phyloP scores from a whole-genome alignment of 129 eudicot genomes.

The Helichrysum umbraculigerum region DNA sequence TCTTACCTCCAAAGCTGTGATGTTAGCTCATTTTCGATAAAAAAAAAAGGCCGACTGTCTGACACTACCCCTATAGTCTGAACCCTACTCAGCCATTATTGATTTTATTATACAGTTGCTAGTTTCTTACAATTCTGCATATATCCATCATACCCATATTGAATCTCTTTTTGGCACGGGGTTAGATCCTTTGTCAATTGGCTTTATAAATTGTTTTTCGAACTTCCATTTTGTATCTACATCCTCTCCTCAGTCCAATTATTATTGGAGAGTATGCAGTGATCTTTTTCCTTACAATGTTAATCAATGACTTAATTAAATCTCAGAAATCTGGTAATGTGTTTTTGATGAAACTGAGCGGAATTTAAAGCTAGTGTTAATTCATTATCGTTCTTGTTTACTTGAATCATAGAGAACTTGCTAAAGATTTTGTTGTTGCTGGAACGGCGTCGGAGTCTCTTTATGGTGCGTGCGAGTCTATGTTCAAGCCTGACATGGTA shows the following conservation, averaged over 20 bases:
- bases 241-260: neutral
- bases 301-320: neutral
- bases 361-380: constrained; percentile 7
- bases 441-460: constrained; percentile 97
- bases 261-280: neutral
- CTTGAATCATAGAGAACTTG: constrained; percentile 69
- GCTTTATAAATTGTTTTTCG: neutral
- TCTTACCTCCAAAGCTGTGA: neutral
- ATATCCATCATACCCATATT: neutral
- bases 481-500: constrained; percentile 99
- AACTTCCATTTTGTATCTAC: neutral
- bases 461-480: constrained; percentile 97
- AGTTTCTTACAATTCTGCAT: neutral
- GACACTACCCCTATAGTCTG: neutral
- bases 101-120: neutral
- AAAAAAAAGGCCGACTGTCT: no score
- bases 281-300: neutral
- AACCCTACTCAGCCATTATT: no score
- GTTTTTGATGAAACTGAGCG: neutral
- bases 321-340: constrained; percentile 3
- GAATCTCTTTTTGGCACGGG: neutral
- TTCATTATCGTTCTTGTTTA: neutral
- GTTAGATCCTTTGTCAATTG: neutral
- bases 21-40: neutral
- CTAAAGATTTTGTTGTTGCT: constrained; percentile 96